Percentiles rank a stretch among this genome's conserved stretches.
Evolutionary conservation across 164 flowering plant genomes (phyloP).

Genomic region (Litsea cubeba): DNA sequence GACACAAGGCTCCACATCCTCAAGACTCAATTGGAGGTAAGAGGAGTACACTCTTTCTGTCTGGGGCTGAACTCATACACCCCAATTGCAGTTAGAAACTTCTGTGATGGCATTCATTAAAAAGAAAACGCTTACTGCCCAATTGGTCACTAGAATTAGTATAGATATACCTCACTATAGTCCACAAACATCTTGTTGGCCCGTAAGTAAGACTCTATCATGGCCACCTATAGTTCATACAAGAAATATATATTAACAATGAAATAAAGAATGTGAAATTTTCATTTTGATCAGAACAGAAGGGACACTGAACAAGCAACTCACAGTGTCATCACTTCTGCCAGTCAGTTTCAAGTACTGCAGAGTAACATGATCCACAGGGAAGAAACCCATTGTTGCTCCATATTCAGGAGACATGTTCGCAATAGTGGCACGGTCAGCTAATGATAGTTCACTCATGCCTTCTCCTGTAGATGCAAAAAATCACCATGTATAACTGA

Average conservation of each 20-base stretch:
- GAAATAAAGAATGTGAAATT: background rate
- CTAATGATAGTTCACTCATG: constrained; percentile 70
- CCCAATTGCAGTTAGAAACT: constrained; percentile 8
- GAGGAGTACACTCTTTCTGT: constrained; percentile 76
- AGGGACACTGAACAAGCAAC: constrained; percentile 14
- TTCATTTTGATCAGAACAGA: background rate
- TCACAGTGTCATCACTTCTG: constrained; percentile 89
- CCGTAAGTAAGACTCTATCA: constrained; percentile 82
- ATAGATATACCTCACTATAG: constrained; percentile 53
- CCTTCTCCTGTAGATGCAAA: constrained; percentile 61
- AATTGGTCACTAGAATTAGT: background rate
- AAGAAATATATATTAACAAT: background rate
- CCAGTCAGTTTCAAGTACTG: constrained; percentile 89
- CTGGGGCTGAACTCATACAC: constrained; percentile 58
- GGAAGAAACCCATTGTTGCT: constrained; percentile 99
- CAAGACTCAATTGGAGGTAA: constrained; percentile 61
- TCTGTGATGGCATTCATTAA: background rate
- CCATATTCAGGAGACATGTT: constrained; percentile 99
- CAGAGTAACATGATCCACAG: constrained; percentile 87
- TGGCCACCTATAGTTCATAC: constrained; percentile 45
- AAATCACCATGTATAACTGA: background rate
- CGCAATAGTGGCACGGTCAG: constrained; percentile 94
- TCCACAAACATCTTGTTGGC: constrained; percentile 90
- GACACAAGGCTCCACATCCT: constrained; percentile 82
- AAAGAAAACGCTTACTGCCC: background rate